Percentiles rank a stretch among this genome's conserved stretches.
phyloP scores from a whole-genome alignment of 306 rosid genomes.

The Gastrolobium villosum region DNA sequence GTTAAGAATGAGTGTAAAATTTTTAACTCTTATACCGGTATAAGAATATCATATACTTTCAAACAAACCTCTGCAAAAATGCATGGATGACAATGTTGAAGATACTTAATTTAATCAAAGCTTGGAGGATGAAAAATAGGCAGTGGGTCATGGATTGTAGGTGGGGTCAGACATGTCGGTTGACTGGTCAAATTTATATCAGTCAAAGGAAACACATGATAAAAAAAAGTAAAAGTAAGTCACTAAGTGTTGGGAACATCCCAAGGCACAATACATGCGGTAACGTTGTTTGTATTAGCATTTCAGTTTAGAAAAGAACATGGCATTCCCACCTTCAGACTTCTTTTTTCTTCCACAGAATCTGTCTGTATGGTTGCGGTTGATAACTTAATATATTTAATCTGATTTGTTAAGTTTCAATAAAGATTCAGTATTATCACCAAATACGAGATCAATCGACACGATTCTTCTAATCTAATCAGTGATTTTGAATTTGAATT shows the following conservation, averaged over 20 bases:
- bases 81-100: constrained; percentile 1
- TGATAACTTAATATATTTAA: background rate
- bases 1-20: no score
- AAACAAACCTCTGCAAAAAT: constrained; percentile 22
- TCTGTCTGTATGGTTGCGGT: constrained; percentile 38
- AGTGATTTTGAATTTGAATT: no score
- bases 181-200: constrained; percentile 71
- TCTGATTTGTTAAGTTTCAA: constrained; percentile 29
- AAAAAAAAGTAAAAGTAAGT: constrained; percentile 49
- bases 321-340: constrained; percentile 46
- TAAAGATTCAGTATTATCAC: background rate
- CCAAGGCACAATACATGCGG: constrained; percentile 35
- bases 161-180: constrained; percentile 62
- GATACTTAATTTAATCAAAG: constrained; percentile 18
- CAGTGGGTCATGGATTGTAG: constrained; percentile 45
- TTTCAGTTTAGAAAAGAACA: constrained; percentile 59
- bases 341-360: constrained; percentile 29
- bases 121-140: constrained; percentile 28
- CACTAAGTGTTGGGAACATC: constrained; percentile 49
- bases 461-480: no score
- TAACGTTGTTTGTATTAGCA: constrained; percentile 42
- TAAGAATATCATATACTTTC: no score
- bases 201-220: constrained; percentile 50
- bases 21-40: no score
- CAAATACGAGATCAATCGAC: no score